Evolutionary conservation across 2,329 filamentous ascomycete species (phyloP), one percentile per base, ranked within the genome.

Genomic region (Clonostachys sp.): DNA sequence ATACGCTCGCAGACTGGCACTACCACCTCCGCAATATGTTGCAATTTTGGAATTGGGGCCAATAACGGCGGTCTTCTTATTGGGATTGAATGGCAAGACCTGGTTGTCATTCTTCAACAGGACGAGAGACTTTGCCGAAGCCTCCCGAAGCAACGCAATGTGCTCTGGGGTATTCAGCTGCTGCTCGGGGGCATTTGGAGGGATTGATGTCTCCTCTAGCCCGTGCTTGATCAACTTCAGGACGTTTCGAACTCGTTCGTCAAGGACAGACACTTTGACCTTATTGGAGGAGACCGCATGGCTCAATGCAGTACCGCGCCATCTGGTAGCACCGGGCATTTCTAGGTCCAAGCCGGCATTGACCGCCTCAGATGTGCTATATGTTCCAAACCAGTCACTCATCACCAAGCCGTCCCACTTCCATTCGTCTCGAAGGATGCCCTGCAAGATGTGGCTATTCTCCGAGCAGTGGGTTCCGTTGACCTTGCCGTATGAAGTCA

Each of bases 151-250:
- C 43, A 90, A 69, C 13, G 74, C 76, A 5, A 83, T 77, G 36
- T 81, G 82, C 60, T 86, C 77, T 1, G 77, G 73, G 0, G 78
- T 85, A 57, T 89, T 71, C 8, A 73, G 67, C 0, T 68, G 24
- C 24, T 30, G 10, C 24, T 30, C 51, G 41, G 18, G 20, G 41
- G 45, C 14, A 33, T 34, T 36, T 12, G 51, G 45, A 34, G 42
- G 10, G 20, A 30, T 30, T 6, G 24, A 30, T 30, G 24, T 30
- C 24, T 40, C 38, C 10, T 40, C n/a, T 40, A 40, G 12, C 12
- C 17, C 38, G 38, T n/a, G 38, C 36, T 39, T 39, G 59, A 62
- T 57, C 42, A 64, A 58, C 41, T 61, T 53, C 6, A 67, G 51
- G 6, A 69, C 54, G 35, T 57, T 53, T 16, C 58, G 54, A 18